These are phyloP conservation scores for Eucalyptus viminalis DNA, from an alignment of 345 rosid genomes.

Conservation along the genomic window DNA sequence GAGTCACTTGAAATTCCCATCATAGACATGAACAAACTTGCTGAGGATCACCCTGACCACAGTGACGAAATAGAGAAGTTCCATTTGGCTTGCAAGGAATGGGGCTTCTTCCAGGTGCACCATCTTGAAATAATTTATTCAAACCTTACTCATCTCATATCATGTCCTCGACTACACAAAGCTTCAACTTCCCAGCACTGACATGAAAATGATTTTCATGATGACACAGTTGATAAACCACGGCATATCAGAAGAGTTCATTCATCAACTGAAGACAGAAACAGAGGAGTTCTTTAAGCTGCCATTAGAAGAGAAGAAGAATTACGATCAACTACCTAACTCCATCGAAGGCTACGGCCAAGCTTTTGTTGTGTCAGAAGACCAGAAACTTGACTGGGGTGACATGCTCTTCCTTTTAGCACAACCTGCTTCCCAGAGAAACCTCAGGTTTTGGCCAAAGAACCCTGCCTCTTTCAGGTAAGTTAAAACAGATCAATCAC, in stretches of 20 bases:
- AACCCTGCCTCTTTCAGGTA: slow-evolving; percentile 25
- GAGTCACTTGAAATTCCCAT: slow-evolving; percentile 17
- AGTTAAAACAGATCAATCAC: background rate
- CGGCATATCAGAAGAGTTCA: slow-evolving; percentile 11
- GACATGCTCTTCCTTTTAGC: slow-evolving; percentile 31
- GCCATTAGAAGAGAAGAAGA: slow-evolving; percentile 27
- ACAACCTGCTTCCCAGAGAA: slow-evolving; percentile 9
- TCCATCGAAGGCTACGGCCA: slow-evolving; percentile 42
- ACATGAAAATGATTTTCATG: background rate
- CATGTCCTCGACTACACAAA: background rate
- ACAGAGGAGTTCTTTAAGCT: slow-evolving; percentile 17
- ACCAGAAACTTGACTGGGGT: slow-evolving; percentile 45
- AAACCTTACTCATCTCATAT: background rate
- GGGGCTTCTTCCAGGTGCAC: slow-evolving; percentile 56
- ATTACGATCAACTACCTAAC: slow-evolving; percentile 14
- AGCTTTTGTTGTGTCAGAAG: slow-evolving; percentile 34
- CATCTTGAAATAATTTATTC: background rate
- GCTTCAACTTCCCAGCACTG: background rate
- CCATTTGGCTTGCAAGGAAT: slow-evolving; percentile 39
- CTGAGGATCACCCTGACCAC: background rate
- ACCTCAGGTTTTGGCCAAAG: slow-evolving; percentile 18
- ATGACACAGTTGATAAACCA: slow-evolving; percentile 23
- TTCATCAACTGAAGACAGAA: slow-evolving; percentile 23
- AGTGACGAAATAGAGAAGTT: slow-evolving; percentile 20
- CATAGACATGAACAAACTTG: slow-evolving; percentile 23